Conservation (phyloP, 2,329 filamentous ascomycete genomes). For the Trichophyton benhamiae region DNA sequence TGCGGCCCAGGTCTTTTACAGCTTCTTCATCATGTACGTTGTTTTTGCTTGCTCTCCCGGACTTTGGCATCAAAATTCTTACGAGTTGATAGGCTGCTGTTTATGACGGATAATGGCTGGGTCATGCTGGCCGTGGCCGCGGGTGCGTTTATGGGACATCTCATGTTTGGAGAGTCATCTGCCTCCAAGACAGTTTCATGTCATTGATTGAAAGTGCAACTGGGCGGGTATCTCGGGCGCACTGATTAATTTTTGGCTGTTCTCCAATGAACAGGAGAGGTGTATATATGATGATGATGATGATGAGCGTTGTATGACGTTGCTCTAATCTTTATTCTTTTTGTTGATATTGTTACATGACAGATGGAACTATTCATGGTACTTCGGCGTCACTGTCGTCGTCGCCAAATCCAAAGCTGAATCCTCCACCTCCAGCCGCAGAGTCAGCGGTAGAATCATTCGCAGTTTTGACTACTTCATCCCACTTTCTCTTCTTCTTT, state of each 20-base stretch:
- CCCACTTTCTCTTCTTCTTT: slow-evolving; percentile 71
- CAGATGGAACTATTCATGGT: slow-evolving; percentile 19
- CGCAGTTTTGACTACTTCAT: slow-evolving; percentile 54
- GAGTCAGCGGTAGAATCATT: slow-evolving; percentile 20
- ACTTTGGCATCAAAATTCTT: not conserved
- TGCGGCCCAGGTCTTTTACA: slow-evolving; percentile 91
- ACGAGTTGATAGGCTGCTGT: slow-evolving; percentile 60
- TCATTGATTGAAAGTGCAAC: slow-evolving; percentile 44
- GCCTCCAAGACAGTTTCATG: slow-evolving; percentile 81
- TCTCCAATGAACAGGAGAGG: not conserved
- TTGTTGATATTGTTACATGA: slow-evolving; percentile 7
- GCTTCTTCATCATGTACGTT: slow-evolving; percentile 97
- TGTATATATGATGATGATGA: not conserved
- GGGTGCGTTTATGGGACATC: slow-evolving; percentile 78
- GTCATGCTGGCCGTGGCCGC: slow-evolving; percentile 86
- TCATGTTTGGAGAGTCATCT: slow-evolving; percentile 62
- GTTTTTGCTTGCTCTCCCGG: not conserved
- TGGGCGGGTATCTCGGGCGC: not conserved
- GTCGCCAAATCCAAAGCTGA: slow-evolving; percentile 54
- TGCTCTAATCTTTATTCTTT: not conserved
- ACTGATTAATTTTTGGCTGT: not conserved
- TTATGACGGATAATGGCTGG: slow-evolving; percentile 99
- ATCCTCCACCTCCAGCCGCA: slow-evolving; percentile 34
- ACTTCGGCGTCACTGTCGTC: slow-evolving; percentile 45
- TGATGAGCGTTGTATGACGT: not conserved